Evolutionary conservation across 176 grass and related monocot species (phyloP).

Genomic region (Puccinellia tenuiflora): DNA sequence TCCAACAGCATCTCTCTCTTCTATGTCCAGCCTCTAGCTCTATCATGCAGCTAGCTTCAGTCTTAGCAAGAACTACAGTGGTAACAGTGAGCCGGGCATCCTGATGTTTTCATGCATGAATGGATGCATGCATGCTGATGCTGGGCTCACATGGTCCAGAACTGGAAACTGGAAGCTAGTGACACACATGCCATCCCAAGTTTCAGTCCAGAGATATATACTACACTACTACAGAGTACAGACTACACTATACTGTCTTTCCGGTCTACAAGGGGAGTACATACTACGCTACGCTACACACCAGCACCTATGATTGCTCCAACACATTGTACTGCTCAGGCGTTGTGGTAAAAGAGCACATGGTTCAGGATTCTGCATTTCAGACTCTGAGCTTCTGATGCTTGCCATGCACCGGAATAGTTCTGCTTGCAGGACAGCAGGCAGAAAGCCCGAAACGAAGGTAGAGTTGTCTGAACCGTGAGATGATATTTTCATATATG

Average conservation of each 20-base stretch:
- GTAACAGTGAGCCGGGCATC: neutral
- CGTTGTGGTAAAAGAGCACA: neutral
- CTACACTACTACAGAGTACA: neutral
- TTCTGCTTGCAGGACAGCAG: neutral
- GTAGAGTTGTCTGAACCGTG: neutral
- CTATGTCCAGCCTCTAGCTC: neutral
- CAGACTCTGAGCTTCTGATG: neutral
- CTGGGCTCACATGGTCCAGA: neutral
- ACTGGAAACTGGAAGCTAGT: slow-evolving; percentile 38
- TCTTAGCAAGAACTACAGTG: neutral
- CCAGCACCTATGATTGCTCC: neutral
- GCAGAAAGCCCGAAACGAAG: neutral
- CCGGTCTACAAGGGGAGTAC: neutral
- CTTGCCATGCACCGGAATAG: neutral
- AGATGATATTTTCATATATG: neutral
- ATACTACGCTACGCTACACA: neutral
- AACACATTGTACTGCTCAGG: neutral
- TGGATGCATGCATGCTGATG: neutral
- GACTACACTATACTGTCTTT: neutral
- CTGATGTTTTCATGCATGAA: slow-evolving; percentile 3
- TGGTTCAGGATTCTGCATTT: neutral
- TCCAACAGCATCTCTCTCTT: slow-evolving; percentile 9
- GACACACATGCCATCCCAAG: slow-evolving; percentile 2
- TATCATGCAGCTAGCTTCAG: neutral
- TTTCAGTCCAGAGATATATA: neutral